Evolutionary conservation across 768 basidiomycete genomes (phyloP).

Genomic region (Pholiota conissans): DNA sequence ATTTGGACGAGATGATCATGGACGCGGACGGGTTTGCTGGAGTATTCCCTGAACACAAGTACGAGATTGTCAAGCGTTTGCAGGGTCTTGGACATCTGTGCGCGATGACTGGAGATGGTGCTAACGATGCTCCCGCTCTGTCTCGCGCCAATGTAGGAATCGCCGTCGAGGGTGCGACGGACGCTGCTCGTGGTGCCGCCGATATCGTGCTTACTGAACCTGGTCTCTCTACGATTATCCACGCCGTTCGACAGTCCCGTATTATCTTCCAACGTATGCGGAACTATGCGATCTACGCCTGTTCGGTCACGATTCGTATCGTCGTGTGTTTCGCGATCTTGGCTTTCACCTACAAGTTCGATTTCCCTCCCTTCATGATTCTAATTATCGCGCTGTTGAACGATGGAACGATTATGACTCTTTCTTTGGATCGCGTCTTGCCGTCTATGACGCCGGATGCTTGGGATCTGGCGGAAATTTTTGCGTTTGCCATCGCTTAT

Average conservation of each 20-base stretch:
- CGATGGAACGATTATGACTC: constrained; percentile 99
- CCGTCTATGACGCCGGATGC: constrained; percentile 94
- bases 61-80: constrained; percentile 98
- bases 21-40: constrained; percentile 99
- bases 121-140: constrained; percentile 96
- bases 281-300: constrained; percentile 97
- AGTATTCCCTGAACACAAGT: constrained; percentile 99
- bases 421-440: constrained; percentile 93
- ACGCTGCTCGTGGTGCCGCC: constrained; percentile 97
- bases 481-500: constrained; percentile 93
- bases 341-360: constrained; percentile 94
- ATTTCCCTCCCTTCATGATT: constrained; percentile 99
- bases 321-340: constrained; percentile 96
- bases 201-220: constrained; percentile 98
- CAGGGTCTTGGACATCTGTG: constrained; percentile 94
- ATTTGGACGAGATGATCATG: constrained; percentile 98
- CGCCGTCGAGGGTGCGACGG: constrained; percentile 98
- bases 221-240: constrained; percentile 98
- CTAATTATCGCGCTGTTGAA: constrained; percentile 96
- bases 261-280: constrained; percentile 99
- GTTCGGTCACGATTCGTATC: constrained; percentile 97
- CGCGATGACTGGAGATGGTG: constrained; percentile 99
- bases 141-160: constrained; percentile 99
- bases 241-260: constrained; percentile 97
- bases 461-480: constrained; percentile 97